Base-by-base conservation (phyloP, 495 filamentous ascomycete genomes). In the Aspergillus sparsus region DNA sequence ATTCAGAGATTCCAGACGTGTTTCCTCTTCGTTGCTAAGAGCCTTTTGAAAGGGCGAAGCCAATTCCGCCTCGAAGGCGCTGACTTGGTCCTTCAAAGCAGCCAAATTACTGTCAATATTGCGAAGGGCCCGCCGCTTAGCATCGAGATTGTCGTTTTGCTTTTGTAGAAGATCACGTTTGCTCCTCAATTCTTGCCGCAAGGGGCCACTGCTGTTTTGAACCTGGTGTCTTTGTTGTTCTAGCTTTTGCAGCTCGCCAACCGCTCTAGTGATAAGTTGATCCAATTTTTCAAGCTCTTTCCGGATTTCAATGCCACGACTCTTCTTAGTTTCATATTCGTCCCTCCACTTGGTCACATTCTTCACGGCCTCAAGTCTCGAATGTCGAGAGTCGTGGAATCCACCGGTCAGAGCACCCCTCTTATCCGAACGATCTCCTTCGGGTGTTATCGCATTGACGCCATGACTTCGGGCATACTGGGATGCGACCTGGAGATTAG, bases 331-430 rank as follows among this genome's bases (percentile, higher is more conserved):
- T 36, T 96, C 92, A 61, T 80, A 89, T 67, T 89, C 83, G 41
- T 89, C 86, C 31, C 91, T 84, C 80, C 88, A 89, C 65, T 83
- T 87, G 16, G 85, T 81, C 32, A 91, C 82, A n/a, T 83, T 82
- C 61, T 85, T 89, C 13, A 96, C 88, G 35, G 89, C 91, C 58
- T 95, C 89, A 11, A 97, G 77, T 12, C 93, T 85, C 0, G 93
- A 97, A 49, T 84, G 84, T 27, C 88, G 83, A 2, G 88, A 83
- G 68, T 99, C 93, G 42, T 93, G 83, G 71, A 87, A 99, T 63
- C 94, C 94, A 77, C 94, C 94, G 31, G 90, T 96, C 76, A 98
- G 83, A 2, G 92, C 94, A 72, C 94, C 94, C 62, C 92, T 87
- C 77, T 93, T 97, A 74, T 97, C 93, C 2, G 91, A 88, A 49